These are phyloP conservation scores for Solanum acaule DNA, from an alignment of 257 asterid species.

Conservation along the genomic window DNA sequence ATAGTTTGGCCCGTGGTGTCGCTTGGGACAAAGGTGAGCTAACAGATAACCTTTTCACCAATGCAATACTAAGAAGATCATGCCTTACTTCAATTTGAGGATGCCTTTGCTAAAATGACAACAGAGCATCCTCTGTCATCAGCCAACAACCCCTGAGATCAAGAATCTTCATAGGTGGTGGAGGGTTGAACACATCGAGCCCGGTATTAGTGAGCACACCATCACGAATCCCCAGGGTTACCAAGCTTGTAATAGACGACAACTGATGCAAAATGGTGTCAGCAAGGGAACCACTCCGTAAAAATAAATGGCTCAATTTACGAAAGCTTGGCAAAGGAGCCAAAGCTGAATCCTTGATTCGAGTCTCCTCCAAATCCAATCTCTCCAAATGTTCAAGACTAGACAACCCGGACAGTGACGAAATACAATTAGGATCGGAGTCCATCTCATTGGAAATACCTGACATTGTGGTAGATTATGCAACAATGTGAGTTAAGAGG, in stretches of 20 bases:
- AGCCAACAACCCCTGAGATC: conserved; percentile 96
- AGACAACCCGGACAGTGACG: conserved; percentile 41
- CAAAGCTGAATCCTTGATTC: conserved; percentile 43
- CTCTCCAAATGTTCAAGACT: conserved; percentile 51
- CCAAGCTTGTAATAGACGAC: conserved; percentile 33
- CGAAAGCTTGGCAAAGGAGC: conserved; percentile 35
- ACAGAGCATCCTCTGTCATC: conserved; percentile 40
- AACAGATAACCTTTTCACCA: conserved; percentile 14
- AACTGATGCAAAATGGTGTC: conserved; percentile 43
- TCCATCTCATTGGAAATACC: conserved; percentile 33
- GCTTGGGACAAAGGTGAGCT: conserved; percentile 24
- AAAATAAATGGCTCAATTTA: conserved; percentile 44
- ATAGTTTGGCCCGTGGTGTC: conserved; percentile 6
- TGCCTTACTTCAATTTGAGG: conserved; percentile 61
- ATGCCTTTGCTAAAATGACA: conserved; percentile 39
- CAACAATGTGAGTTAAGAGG: neutral
- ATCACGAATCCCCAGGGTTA: conserved; percentile 45
- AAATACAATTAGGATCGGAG: conserved; percentile 18
- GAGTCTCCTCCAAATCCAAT: conserved; percentile 54
- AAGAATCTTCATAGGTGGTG: conserved; percentile 41
- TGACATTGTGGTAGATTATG: conserved; percentile 7
- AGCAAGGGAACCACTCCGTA: conserved; percentile 47
- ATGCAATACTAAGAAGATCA: conserved; percentile 25
- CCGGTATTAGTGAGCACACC: conserved; percentile 58
- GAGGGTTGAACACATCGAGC: conserved; percentile 43